Evolutionary conservation across 192 early-diverging fungal species (phyloP).

Genomic region (Coemansia sp.): DNA sequence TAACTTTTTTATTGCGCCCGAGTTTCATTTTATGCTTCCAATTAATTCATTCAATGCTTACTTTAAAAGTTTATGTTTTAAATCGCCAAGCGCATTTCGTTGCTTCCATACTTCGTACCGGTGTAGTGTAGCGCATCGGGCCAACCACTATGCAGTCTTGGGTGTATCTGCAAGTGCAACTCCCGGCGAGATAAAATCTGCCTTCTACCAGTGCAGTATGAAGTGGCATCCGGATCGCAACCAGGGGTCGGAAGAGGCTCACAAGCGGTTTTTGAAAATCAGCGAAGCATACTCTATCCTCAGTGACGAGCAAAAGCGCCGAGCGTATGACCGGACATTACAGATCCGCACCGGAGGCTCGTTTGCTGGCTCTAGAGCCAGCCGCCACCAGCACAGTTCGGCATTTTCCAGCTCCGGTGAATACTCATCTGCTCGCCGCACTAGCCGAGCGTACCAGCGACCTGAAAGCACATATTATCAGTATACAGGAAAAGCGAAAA

Average conservation of each 20-base stretch:
- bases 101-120: constrained; percentile 16
- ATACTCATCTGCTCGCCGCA: constrained; percentile 32
- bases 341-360: constrained; percentile 14
- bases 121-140: constrained; percentile 20
- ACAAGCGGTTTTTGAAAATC: constrained; percentile 70
- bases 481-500: neutral
- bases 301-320: constrained; percentile 65
- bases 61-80: neutral
- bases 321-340: constrained; percentile 72
- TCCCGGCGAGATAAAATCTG: constrained; percentile 39
- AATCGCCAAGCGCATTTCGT: neutral
- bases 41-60: constrained; percentile 1
- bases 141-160: constrained; percentile 38
- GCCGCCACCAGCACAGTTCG: constrained; percentile 19
- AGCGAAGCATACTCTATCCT: constrained; percentile 85
- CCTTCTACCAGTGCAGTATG: constrained; percentile 57
- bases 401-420: constrained; percentile 48
- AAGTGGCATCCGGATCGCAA: constrained; percentile 83
- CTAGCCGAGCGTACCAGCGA: constrained; percentile 14
- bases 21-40: constrained; percentile 6
- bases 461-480: constrained; percentile 29
- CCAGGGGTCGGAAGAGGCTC: constrained; percentile 63
- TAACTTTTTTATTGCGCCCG: neutral
- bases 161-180: constrained; percentile 29
- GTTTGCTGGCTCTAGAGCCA: constrained; percentile 5